Conservation (phyloP, 2,329 filamentous ascomycete species). For the Claviceps sp. region DNA sequence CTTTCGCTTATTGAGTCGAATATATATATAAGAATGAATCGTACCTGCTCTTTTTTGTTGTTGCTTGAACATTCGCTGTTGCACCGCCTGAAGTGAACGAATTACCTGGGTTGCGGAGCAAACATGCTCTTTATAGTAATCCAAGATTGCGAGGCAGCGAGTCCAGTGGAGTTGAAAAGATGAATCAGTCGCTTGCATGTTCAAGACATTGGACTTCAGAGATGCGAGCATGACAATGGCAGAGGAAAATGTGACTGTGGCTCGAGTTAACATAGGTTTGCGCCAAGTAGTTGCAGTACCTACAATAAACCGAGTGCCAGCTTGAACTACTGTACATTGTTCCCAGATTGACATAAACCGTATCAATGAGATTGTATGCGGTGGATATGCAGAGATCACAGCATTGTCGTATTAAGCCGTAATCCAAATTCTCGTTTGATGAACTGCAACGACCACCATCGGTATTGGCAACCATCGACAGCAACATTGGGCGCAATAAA, state of each 20-base stretch:
- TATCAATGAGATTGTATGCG: conserved; percentile 2
- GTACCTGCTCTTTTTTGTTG: background rate
- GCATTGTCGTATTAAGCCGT: conserved; percentile 1
- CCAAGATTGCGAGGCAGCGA: background rate
- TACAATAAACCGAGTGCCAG: conserved; percentile 4
- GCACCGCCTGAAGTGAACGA: background rate
- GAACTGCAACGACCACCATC: background rate
- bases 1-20: too few species aligned
- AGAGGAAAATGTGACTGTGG: conserved; percentile 1
- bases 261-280: background rate
- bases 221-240: conserved; percentile 1
- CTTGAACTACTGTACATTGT: conserved; percentile 1
- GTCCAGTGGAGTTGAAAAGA: conserved; percentile 1
- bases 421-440: background rate
- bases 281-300: background rate
- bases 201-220: background rate
- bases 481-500: background rate
- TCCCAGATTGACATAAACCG: background rate
- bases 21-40: background rate
- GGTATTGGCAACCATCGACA: background rate
- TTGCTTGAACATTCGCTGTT: conserved; percentile 2
- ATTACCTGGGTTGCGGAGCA: background rate
- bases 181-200: background rate
- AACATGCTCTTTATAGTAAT: background rate
- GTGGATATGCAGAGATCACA: conserved; percentile 2